A percentile compares a stretch with the other conserved stretches of the same genome.
Evolutionary conservation across 1,284 basidiomycete genomes (phyloP).

Genomic region (Uromyces viciae-fabae): DNA sequence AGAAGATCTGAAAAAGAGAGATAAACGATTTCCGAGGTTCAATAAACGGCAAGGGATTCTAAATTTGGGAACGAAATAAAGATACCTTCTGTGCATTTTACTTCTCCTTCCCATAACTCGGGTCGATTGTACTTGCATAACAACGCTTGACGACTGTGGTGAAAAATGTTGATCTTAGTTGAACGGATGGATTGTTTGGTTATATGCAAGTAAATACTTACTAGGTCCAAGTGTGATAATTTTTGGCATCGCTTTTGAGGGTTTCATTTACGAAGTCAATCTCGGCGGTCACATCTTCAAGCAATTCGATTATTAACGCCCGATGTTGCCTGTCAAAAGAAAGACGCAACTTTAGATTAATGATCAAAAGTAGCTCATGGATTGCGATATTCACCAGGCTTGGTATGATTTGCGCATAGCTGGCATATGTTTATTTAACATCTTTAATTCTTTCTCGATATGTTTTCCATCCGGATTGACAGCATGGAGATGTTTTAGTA

Average conservation of each 20-base stretch:
- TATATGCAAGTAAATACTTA: not conserved
- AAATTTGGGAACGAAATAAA: not conserved
- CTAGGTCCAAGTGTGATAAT: constrained; percentile 94
- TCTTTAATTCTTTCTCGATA: constrained; percentile 68
- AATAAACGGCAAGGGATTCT: not conserved
- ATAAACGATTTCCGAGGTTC: too few species aligned
- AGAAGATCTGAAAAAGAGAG: constrained; percentile 64
- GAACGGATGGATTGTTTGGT: too few species aligned
- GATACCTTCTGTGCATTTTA: constrained; percentile 8
- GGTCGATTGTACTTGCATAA: constrained; percentile 68
- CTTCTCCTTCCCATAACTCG: constrained; percentile 44
- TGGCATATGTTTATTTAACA: constrained; percentile 79
- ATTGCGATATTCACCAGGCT: constrained; percentile 65
- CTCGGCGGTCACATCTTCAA: constrained; percentile 63
- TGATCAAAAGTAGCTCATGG: not conserved
- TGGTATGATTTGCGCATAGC: constrained; percentile 86
- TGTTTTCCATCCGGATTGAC: constrained; percentile 60
- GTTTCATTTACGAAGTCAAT: constrained; percentile 71
- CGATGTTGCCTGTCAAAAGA: constrained; percentile 69
- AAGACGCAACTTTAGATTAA: not conserved
- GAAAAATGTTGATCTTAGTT: not conserved
- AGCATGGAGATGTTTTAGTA: constrained; percentile 61
- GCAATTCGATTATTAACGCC: constrained; percentile 65
- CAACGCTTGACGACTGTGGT: constrained; percentile 69
- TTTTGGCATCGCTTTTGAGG: constrained; percentile 73